Evolutionary conservation across 768 basidiomycete species (phyloP).

Genomic region (Tulasnella sp.): DNA sequence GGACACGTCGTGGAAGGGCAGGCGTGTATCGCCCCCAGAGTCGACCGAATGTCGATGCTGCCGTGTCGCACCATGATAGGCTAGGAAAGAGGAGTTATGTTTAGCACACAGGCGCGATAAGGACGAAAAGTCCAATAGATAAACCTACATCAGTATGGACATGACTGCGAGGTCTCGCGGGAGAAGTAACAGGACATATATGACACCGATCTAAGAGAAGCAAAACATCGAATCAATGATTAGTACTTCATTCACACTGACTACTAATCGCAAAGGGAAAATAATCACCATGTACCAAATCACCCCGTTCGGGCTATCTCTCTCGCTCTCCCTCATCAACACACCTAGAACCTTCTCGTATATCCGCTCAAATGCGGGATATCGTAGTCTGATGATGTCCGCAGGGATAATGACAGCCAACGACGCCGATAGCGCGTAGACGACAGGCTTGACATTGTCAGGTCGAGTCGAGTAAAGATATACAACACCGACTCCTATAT

Average conservation of each 20-base stretch:
- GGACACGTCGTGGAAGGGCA: constrained; percentile 37
- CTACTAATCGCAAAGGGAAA: background rate
- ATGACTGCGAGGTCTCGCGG: constrained; percentile 86
- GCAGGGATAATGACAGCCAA: constrained; percentile 60
- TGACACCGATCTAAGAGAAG: constrained; percentile 47
- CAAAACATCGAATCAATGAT: background rate
- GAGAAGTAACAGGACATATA: constrained; percentile 60
- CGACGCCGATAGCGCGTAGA: constrained; percentile 52
- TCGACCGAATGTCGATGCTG: constrained; percentile 87
- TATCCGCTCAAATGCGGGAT: constrained; percentile 48
- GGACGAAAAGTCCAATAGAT: background rate
- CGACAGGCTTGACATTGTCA: constrained; percentile 40
- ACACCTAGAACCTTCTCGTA: constrained; percentile 69
- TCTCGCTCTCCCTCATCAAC: constrained; percentile 85
- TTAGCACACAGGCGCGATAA: constrained; percentile 6
- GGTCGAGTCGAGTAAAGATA: constrained; percentile 45
- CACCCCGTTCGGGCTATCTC: constrained; percentile 72
- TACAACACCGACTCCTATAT: constrained; percentile 52
- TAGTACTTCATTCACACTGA: background rate
- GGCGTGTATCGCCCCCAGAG: constrained; percentile 64
- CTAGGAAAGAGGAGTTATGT: constrained; percentile 42
- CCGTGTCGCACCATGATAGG: constrained; percentile 91
- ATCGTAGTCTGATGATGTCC: constrained; percentile 64
- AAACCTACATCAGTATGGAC: constrained; percentile 74
- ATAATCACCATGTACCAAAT: constrained; percentile 62